Percentiles rank a stretch among this genome's conserved stretches.
These are phyloP conservation scores for Pulveroboletus sp. DNA, from an alignment of 768 basidiomycete genomes.

Conservation along the genomic window DNA sequence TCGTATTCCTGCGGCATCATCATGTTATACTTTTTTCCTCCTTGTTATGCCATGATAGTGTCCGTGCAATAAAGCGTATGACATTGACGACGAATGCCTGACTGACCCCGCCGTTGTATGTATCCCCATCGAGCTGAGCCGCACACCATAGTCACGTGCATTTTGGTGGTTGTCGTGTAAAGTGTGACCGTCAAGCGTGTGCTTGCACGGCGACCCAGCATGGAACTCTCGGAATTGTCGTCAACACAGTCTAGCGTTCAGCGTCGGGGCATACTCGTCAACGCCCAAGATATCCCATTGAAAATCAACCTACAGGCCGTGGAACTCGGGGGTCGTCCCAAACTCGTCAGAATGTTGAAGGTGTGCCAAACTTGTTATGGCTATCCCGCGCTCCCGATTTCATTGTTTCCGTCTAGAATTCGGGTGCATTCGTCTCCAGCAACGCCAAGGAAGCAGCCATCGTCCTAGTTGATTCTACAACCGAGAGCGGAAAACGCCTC, in stretches of 20 bases:
- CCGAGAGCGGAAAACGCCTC: slow-evolving; percentile 49
- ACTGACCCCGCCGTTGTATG: too few relatives aligned
- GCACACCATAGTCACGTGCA: slow-evolving; percentile 8
- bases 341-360: slow-evolving; percentile 46
- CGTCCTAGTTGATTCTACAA: slow-evolving; percentile 53
- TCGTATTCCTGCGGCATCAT: slow-evolving; percentile 37
- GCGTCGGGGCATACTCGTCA: slow-evolving; percentile 33
- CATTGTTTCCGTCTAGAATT: slow-evolving; percentile 36
- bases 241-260: slow-evolving; percentile 12
- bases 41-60: slow-evolving; percentile 33
- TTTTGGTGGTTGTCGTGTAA: not conserved
- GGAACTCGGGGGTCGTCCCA: slow-evolving; percentile 45
- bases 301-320: slow-evolving; percentile 56
- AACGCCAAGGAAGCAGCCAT: slow-evolving; percentile 50
- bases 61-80: slow-evolving; percentile 33
- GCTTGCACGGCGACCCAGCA: slow-evolving; percentile 1
- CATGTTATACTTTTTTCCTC: slow-evolving; percentile 42
- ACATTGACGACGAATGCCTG: not conserved
- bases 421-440: slow-evolving; percentile 50
- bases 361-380: slow-evolving; percentile 28
- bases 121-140: too few relatives aligned
- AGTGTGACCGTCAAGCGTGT: not conserved
- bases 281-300: slow-evolving; percentile 39
- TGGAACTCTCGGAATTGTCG: slow-evolving; percentile 20
- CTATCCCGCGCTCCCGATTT: not conserved